A percentile compares a stretch with the other conserved stretches of the same genome.
Conservation (phyloP, 2,329 filamentous ascomycete species). For the Trichothecium roseum region DNA sequence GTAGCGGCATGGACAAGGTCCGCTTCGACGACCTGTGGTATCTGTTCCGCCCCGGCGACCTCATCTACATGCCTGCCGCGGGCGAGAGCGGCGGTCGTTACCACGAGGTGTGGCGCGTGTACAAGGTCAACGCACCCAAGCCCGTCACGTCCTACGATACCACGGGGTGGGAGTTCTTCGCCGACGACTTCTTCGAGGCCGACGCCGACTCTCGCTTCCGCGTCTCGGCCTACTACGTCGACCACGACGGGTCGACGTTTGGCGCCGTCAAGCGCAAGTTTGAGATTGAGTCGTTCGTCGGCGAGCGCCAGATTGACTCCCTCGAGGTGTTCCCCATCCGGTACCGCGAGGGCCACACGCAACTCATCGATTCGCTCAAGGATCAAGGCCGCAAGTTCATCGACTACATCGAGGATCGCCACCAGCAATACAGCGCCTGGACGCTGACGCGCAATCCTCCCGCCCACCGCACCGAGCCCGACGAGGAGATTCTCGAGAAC, state of each 20-base stretch:
- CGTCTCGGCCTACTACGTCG: slow-evolving; percentile 29
- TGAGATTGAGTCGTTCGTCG: slow-evolving; percentile 22
- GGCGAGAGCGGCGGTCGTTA: slow-evolving; percentile 23
- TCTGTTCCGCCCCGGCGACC: slow-evolving; percentile 27
- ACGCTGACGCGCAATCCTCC: slow-evolving; percentile 27
- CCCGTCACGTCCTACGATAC: slow-evolving; percentile 17
- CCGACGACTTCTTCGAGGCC: slow-evolving; percentile 15
- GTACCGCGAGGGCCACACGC: slow-evolving; percentile 22
- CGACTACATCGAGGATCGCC: slow-evolving; percentile 21
- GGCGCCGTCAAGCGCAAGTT: slow-evolving; percentile 27
- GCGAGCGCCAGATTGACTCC: slow-evolving; percentile 25
- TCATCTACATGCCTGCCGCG: slow-evolving; percentile 26
- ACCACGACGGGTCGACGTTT: slow-evolving; percentile 27
- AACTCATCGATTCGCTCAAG: slow-evolving; percentile 20
- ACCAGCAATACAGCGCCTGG: slow-evolving; percentile 31
- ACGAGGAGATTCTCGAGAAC: slow-evolving; percentile 20
- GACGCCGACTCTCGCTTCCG: slow-evolving; percentile 19
- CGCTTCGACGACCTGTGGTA: slow-evolving; percentile 31
- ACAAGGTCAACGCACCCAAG: slow-evolving; percentile 19
- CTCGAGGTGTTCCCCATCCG: slow-evolving; percentile 28
- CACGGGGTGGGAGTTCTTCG: slow-evolving; percentile 23
- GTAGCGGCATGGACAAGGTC: slow-evolving; percentile 18
- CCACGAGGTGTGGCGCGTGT: slow-evolving; percentile 28
- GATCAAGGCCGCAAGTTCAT: slow-evolving; percentile 22
- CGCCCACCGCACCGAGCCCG: slow-evolving; percentile 12